Evolutionary conservation across 2,329 filamentous ascomycete genomes (phyloP), one percentile per base, ranked within the genome.

Genomic region (Whalleya microplaca): DNA sequence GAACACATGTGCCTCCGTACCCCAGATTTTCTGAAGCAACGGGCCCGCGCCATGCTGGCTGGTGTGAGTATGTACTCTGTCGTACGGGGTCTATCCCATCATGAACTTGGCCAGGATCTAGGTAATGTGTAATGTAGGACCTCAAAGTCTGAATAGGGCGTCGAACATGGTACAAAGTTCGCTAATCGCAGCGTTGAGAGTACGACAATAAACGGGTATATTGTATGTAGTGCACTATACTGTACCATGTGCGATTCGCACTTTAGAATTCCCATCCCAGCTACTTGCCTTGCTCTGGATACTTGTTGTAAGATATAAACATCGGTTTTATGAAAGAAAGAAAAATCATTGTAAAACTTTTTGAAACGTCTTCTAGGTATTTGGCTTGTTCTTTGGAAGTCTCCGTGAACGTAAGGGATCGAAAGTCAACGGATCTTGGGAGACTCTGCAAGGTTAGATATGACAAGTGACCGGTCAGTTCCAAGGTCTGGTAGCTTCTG

Each of bases 391-490:
- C 14, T 37, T n/a, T n/a, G n/a, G n/a, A n/a, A n/a, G n/a, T n/a
- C n/a, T n/a, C n/a, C n/a, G n/a, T n/a, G n/a, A n/a, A n/a, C n/a
- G n/a, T n/a, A n/a, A 21, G 43, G 20, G 14, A 7, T 9, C 19
- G 27, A 23, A 21, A 27, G 43, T 14, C 19, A 27, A 27, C 7
- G 32, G 14, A 37, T 37, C 32, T 37, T 21, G 18, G 43, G 20
- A 46, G 20, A 45, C 40, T 46, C 43, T 21, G 9, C 20, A n/a
- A 21, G 40, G 41, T 29, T 19, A 45, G 27, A 44, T 59, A 32
- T 45, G 51, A 45, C 53, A 47, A 19, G 32, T 45, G 50, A 60
- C 21, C 53, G 45, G 42, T 55, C 48, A 47, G 18, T 51, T 43
- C 40, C 23, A 19, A 27, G 18, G 48, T 37, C 32, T 37, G 14